These are phyloP conservation scores for Mycena venus DNA, from an alignment of 768 basidiomycete genomes.

Conservation along the genomic window DNA sequence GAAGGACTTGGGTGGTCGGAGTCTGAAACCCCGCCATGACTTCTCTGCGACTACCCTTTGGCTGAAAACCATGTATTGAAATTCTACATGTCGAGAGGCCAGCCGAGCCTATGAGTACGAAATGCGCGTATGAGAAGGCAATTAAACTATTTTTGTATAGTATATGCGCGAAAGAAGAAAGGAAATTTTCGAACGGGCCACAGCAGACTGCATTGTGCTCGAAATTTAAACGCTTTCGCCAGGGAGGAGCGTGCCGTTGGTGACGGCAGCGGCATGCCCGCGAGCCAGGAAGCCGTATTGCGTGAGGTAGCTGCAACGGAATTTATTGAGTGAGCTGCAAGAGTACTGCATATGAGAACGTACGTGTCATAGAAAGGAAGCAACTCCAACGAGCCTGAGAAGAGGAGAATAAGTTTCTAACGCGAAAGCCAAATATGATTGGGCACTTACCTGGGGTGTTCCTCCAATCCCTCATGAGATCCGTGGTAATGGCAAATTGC, in stretches of 20 bases:
- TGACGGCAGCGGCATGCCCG: constrained; percentile 46
- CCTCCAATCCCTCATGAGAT: constrained; percentile 68
- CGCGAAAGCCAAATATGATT: not conserved
- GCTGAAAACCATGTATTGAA: too few species aligned
- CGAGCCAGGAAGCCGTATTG: constrained; percentile 48
- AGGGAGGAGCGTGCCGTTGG: constrained; percentile 40
- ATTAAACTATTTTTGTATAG: too few species aligned
- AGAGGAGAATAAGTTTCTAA: not conserved
- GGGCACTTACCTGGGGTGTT: constrained; percentile 52
- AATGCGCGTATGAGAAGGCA: too few species aligned
- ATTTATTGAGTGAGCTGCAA: not conserved
- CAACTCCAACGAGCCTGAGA: constrained; percentile 47
- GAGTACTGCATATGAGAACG: constrained; percentile 26
- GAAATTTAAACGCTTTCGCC: constrained; percentile 30
- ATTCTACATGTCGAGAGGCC: too few species aligned
- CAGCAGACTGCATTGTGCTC: not conserved
- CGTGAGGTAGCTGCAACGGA: constrained; percentile 42
- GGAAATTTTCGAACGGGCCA: not conserved
- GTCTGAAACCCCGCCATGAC: too few species aligned
- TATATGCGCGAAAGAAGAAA: not conserved
- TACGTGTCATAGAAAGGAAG: constrained; percentile 61
- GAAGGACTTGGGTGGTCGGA: too few species aligned
- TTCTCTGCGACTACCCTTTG: too few species aligned
- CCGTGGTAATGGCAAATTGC: constrained; percentile 56
- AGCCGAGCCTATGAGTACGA: too few species aligned